Conservation (phyloP, 306 rosid species). For the Prunus padus region DNA sequence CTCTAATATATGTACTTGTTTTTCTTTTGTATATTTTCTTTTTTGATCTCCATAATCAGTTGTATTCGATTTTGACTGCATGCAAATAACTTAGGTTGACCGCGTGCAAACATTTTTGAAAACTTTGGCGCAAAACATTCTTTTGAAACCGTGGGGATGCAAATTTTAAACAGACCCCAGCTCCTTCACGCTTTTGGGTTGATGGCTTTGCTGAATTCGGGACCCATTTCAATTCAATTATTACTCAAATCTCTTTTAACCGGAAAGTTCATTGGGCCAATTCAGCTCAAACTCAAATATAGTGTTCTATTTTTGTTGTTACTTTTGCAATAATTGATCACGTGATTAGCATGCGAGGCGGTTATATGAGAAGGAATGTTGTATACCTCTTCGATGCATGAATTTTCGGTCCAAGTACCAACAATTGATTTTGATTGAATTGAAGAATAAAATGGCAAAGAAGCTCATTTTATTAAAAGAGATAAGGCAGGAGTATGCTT, state of each 20-base stretch:
- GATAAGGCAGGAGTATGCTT: too few relatives aligned
- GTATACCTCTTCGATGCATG: not conserved
- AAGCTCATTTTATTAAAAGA: too few relatives aligned
- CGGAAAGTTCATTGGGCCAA: not conserved
- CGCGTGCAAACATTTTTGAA: not conserved
- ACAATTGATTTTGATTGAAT: not conserved
- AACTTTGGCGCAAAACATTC: not conserved
- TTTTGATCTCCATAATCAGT: not conserved
- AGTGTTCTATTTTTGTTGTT: not conserved
- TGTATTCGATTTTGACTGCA: not conserved
- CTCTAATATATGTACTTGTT: slow-evolving; percentile 71
- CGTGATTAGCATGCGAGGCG: not conserved
- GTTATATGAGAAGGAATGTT: not conserved
- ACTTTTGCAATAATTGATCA: not conserved
- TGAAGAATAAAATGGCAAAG: too few relatives aligned
- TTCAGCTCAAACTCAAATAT: not conserved
- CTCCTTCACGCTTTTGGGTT: too few relatives aligned
- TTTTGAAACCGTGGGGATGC: not conserved
- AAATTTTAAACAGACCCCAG: too few relatives aligned
- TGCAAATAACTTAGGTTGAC: not conserved
- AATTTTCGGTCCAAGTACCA: not conserved
- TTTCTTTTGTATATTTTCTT: slow-evolving; percentile 43
- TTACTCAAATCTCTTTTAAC: not conserved
- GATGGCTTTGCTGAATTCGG: too few relatives aligned
- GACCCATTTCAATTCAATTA: too few relatives aligned